Conservation (phyloP, 2,329 filamentous ascomycete genomes). For the Coniochaeta hoffmannii region DNA sequence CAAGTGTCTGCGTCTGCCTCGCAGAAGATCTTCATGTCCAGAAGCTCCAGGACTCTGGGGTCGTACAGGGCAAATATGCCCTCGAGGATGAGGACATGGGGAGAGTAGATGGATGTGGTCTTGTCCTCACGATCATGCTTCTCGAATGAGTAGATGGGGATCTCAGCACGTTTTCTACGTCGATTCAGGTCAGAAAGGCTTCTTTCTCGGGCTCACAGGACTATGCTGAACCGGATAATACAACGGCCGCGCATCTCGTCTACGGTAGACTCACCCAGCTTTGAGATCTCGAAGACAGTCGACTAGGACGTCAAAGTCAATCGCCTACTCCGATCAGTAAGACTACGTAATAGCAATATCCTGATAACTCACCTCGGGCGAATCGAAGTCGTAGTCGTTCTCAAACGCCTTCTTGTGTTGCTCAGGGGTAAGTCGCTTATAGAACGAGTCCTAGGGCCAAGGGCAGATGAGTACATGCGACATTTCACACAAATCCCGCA, state of each 20-base stretch:
- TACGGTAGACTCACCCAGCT: slow-evolving; percentile 64
- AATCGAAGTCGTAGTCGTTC: slow-evolving; percentile 95
- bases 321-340: slow-evolving; percentile 42
- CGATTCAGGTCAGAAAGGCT: neutral
- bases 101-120: slow-evolving; percentile 89
- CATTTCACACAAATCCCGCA: neutral
- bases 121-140: slow-evolving; percentile 74
- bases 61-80: slow-evolving; percentile 95
- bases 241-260: slow-evolving; percentile 7
- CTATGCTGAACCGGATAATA: slow-evolving; percentile 2
- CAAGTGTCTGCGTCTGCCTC: slow-evolving; percentile 95
- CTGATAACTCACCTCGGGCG: slow-evolving; percentile 62
- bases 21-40: slow-evolving; percentile 96
- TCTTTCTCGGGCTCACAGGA: neutral
- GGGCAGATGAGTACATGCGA: neutral
- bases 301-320: slow-evolving; percentile 88
- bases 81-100: slow-evolving; percentile 90
- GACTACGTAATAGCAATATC: neutral
- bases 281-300: slow-evolving; percentile 78
- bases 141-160: slow-evolving; percentile 91
- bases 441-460: slow-evolving; percentile 82
- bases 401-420: slow-evolving; percentile 73
- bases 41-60: slow-evolving; percentile 70
- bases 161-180: slow-evolving; percentile 72
- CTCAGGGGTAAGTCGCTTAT: slow-evolving; percentile 78